phyloP scores from a whole-genome alignment of 768 basidiomycete species.

The Lepiota brunneoincarnata region DNA sequence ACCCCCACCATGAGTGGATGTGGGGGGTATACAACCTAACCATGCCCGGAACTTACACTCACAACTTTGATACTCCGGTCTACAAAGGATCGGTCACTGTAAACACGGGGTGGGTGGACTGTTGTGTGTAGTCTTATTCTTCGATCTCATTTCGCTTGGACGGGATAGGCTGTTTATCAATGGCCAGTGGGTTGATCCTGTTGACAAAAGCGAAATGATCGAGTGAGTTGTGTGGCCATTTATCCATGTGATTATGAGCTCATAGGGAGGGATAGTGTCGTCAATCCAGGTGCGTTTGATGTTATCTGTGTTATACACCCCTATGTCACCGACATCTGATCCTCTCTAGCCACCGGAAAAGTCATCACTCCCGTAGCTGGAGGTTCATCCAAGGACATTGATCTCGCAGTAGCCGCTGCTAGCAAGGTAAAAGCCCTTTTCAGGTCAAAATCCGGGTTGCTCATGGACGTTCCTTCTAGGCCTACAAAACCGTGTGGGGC shows the following conservation, averaged over 20 bases:
- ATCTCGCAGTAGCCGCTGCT: conserved; percentile 69
- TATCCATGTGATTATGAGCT: conserved; percentile 4
- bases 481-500: conserved; percentile 65
- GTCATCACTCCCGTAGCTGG: conserved; percentile 54
- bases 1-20: too few relatives aligned
- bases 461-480: conserved; percentile 15
- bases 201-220: conserved; percentile 49
- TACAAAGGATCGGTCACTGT: conserved; percentile 20
- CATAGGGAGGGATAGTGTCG: conserved; percentile 34
- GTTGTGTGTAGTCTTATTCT: not conserved
- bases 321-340: not conserved
- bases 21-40: too few relatives aligned
- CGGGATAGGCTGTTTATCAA: conserved; percentile 64
- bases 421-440: conserved; percentile 40
- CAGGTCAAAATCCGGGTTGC: not conserved
- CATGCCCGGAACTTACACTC: conserved; percentile 20
- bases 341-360: conserved; percentile 56
- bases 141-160: not conserved
- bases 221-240: conserved; percentile 45
- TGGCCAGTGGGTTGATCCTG: conserved; percentile 61
- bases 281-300: conserved; percentile 47
- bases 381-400: conserved; percentile 69
- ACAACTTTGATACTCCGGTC: conserved; percentile 18
- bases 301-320: not conserved
- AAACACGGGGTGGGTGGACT: conserved; percentile 19